Conservation (phyloP, 306 rosid species). For the Vicia faba region DNA sequence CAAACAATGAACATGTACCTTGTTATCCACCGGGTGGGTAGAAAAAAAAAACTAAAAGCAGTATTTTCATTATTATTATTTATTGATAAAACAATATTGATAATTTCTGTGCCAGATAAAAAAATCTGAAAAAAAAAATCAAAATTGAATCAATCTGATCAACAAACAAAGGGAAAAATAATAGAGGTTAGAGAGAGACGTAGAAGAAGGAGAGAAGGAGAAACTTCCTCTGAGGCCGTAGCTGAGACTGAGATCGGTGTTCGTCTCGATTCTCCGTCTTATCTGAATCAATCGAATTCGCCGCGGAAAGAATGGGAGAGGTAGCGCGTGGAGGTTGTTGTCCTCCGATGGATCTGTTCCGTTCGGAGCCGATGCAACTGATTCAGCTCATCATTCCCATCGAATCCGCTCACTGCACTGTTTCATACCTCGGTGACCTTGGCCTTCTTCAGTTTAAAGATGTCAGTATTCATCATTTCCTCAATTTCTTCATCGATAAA, state of each 20-base stretch:
- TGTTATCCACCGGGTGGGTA: too few relatives aligned
- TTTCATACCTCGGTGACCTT: conserved; percentile 93
- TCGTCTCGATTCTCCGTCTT: conserved; percentile 24
- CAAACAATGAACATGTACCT: too few relatives aligned
- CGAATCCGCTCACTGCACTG: conserved; percentile 87
- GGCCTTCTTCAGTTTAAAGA: conserved; percentile 95
- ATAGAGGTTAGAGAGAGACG: conserved; percentile 20
- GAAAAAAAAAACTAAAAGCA: too few relatives aligned
- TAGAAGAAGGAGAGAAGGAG: conserved; percentile 23
- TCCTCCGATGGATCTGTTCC: conserved; percentile 95
- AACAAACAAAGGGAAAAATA: neutral
- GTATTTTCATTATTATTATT: neutral
- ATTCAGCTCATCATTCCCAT: conserved; percentile 95
- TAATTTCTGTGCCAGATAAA: conserved; percentile 12
- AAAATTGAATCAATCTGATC: neutral
- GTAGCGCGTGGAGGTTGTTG: conserved; percentile 67
- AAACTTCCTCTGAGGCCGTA: conserved; percentile 23
- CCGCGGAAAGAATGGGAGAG: conserved; percentile 59
- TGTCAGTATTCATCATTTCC: conserved; percentile 41
- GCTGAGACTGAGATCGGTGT: conserved; percentile 43
- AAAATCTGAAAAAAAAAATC: neutral
- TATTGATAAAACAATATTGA: neutral
- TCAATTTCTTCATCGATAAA: conserved; percentile 4
- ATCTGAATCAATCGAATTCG: conserved; percentile 22
- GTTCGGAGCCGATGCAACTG: conserved; percentile 98